Evolutionary conservation across 225 moss, liverwort and hornwort species (phyloP).

Genomic region (Pleurozium schreberi): DNA sequence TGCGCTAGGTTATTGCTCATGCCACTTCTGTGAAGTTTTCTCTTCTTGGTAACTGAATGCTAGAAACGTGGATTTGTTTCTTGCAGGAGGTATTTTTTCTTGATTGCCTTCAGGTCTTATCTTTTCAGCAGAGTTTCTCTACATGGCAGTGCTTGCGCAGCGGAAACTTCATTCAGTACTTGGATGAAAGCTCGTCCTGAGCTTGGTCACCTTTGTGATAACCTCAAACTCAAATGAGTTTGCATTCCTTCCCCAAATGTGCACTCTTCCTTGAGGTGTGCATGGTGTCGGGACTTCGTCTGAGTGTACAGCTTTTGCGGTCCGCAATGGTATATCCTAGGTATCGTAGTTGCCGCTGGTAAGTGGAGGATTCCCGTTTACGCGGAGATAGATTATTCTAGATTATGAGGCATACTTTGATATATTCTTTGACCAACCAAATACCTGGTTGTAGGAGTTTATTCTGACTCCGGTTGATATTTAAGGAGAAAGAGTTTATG

Average conservation of each 20-base stretch:
- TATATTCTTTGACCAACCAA: constrained; percentile 29
- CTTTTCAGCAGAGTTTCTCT: constrained; percentile 73
- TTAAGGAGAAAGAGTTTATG: background rate
- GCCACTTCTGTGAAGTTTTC: background rate
- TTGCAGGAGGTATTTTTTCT: constrained; percentile 94
- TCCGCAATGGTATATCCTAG: background rate
- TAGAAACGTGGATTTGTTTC: background rate
- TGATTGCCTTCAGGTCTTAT: constrained; percentile 93
- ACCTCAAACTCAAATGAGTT: constrained; percentile 84
- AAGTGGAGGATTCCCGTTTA: constrained; percentile 1
- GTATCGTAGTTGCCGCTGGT: constrained; percentile 2
- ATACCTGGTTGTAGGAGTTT: constrained; percentile 13
- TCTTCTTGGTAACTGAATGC: background rate
- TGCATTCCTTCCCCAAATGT: background rate
- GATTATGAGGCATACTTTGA: constrained; percentile 6
- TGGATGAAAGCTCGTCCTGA: constrained; percentile 99
- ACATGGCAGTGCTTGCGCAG: constrained; percentile 50
- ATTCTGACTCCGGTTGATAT: constrained; percentile 1
- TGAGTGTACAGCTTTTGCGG: constrained; percentile 25
- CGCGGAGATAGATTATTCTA: constrained; percentile 9
- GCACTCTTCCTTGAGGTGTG: constrained; percentile 16
- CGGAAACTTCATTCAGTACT: constrained; percentile 54
- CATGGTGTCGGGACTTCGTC: constrained; percentile 2
- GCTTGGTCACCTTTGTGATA: constrained; percentile 98
- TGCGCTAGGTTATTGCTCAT: background rate